Evolutionary conservation across 306 rosid species (phyloP), one percentile per base, ranked within the genome.

Genomic region (Cucurbita moschata): DNA sequence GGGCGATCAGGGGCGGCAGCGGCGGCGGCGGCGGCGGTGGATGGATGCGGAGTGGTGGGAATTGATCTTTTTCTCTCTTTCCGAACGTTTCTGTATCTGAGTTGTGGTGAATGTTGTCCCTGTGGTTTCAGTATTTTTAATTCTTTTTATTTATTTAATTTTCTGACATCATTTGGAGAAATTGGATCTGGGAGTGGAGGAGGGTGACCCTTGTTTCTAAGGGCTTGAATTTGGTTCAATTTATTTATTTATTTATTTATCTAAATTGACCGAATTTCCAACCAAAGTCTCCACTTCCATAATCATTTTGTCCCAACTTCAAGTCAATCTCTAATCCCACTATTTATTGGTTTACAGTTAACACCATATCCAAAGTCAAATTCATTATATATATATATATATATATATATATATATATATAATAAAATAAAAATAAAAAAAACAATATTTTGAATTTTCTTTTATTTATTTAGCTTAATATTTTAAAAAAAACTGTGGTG

Each of bases 291-390:
- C 26, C 54, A 63, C 16, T 66, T 44, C 38, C 72, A 66, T 66
- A 43, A 66, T 66, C 51, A 66, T 66, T 66, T 66, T 66, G 72
- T 66, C 54, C 54, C 72, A 42, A 18, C 53, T 66, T 44, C 54
- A 66, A 66, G 72, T 66, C 72, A 66, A 66, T 66, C 72, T 43
- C 72, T 42, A 66, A 43, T 44, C 72, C 52, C 39, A 63, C 70
- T 39, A 63, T 40, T 63, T 15, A 40, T 40, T 63, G 14, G 50
- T 63, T 62, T 26, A 58, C 19, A 61, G 11, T 30, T 8, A 37
- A 39, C 23, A 60, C 23, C 16, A 16, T 14, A 63, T 16, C 14
- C 15, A 63, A 63, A 63, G 70, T 63, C 30, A 63, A 5, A 39
- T 63, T 35, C 7, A 14, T 30, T 30, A 30, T 30, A 57, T 2